A percentile compares a stretch with the other conserved stretches of the same genome.
phyloP scores from a whole-genome alignment of 352 stramenopile species.

The Phytophthora ohioensis region DNA sequence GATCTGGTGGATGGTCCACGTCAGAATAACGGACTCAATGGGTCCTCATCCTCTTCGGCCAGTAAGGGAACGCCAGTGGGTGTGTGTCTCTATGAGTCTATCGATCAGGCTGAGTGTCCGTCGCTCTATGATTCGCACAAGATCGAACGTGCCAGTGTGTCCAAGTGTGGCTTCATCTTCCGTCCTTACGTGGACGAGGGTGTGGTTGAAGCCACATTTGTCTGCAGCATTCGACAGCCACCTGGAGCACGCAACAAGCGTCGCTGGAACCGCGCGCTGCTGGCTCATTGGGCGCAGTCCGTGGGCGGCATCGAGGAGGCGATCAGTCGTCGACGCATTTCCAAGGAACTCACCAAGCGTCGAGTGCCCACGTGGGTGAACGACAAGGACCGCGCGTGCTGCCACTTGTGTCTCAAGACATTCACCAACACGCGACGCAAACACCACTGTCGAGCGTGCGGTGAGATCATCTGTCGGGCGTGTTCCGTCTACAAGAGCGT shows the following conservation, averaged over 20 bases:
- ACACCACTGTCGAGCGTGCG: slow-evolving; percentile 83
- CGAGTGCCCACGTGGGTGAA: slow-evolving; percentile 80
- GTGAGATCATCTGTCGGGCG: slow-evolving; percentile 86
- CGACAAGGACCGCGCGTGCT: slow-evolving; percentile 85
- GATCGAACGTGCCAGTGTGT: slow-evolving; percentile 75
- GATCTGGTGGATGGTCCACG: slow-evolving; percentile 61
- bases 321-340: slow-evolving; percentile 76
- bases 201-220: slow-evolving; percentile 78
- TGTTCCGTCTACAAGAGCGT: slow-evolving; percentile 86
- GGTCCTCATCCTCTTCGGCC: neutral
- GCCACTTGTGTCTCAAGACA: slow-evolving; percentile 84
- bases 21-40: slow-evolving; percentile 37
- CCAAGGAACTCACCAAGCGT: slow-evolving; percentile 75
- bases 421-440: slow-evolving; percentile 83
- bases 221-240: slow-evolving; percentile 83
- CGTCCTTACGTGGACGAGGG: slow-evolving; percentile 59
- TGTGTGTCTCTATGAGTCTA: slow-evolving; percentile 84
- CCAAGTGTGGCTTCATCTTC: slow-evolving; percentile 86
- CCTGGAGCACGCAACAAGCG: slow-evolving; percentile 64
- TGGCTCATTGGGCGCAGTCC: slow-evolving; percentile 77
- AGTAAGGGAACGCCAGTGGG: slow-evolving; percentile 31
- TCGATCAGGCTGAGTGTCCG: slow-evolving; percentile 83
- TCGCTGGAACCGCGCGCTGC: slow-evolving; percentile 66
- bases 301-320: slow-evolving; percentile 74
- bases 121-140: slow-evolving; percentile 75